Evolutionary conservation across 805 yeast genomes (phyloP).

Genomic region (Wickerhamiella dianesei): DNA sequence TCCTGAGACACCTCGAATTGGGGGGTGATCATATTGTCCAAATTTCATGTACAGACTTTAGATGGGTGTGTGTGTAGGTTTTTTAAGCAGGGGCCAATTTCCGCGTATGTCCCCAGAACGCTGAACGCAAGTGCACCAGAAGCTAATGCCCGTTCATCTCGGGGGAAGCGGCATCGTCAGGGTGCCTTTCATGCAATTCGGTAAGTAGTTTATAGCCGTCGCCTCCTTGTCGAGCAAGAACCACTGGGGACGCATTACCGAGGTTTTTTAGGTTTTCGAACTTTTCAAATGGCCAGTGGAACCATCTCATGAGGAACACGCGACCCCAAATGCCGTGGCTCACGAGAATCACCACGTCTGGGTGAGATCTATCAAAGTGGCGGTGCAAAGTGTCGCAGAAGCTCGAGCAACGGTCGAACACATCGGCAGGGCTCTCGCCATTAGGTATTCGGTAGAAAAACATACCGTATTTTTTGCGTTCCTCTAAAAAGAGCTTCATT

Average conservation of each 20-base stretch:
- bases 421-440: constrained; percentile 95
- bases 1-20: constrained; percentile 64
- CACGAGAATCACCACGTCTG: constrained; percentile 71
- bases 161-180: neutral
- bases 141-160: neutral
- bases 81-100: too few species aligned
- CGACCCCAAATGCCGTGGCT: constrained; percentile 93
- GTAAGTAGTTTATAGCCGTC: constrained; percentile 46
- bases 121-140: too few species aligned
- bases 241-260: constrained; percentile 70
- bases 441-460: constrained; percentile 81
- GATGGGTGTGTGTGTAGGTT: neutral
- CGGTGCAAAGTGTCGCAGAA: constrained; percentile 79
- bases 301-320: constrained; percentile 90
- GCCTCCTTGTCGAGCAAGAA: constrained; percentile 49
- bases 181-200: constrained; percentile 55
- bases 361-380: constrained; percentile 53
- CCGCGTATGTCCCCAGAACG: too few species aligned
- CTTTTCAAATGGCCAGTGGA: constrained; percentile 79
- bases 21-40: constrained; percentile 65
- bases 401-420: constrained; percentile 78
- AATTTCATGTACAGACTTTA: neutral
- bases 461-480: constrained; percentile 77
- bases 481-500: constrained; percentile 73
- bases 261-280: constrained; percentile 74